Percentiles rank a stretch among this genome's conserved stretches.
These are phyloP conservation scores for Penstemon eatonii DNA, from an alignment of 257 asterid genomes.

Conservation along the genomic window DNA sequence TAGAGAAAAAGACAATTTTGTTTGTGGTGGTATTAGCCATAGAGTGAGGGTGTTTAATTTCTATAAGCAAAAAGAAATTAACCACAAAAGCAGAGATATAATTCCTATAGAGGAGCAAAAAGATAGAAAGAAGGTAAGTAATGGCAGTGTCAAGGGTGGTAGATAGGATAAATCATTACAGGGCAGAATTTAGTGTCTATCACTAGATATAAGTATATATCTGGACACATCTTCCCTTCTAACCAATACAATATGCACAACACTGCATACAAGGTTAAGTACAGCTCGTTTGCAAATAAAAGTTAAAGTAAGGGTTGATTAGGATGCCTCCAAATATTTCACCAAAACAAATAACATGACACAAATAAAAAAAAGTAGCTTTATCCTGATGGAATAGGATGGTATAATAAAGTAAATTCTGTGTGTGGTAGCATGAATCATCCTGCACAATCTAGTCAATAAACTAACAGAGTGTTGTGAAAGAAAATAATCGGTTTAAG, in stretches of 20 bases:
- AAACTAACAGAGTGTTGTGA: background rate
- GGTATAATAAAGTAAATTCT: background rate
- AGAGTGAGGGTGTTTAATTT: background rate
- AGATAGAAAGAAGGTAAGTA: background rate
- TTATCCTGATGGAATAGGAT: background rate
- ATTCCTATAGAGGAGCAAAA: constrained; percentile 11
- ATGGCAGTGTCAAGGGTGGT: background rate
- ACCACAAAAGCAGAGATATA: background rate
- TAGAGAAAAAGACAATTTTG: constrained; percentile 1
- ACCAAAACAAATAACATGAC: background rate
- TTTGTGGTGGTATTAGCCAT: background rate
- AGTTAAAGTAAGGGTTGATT: background rate
- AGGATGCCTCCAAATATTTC: background rate
- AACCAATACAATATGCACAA: constrained; percentile 1
- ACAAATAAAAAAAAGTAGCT: background rate
- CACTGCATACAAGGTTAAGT: background rate
- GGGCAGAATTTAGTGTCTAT: background rate
- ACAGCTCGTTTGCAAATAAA: background rate
- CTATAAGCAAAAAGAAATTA: background rate
- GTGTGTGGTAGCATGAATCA: background rate
- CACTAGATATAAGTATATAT: background rate
- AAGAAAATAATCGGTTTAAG: background rate
- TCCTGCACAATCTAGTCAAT: no score
- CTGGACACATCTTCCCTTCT: background rate
- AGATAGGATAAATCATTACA: background rate